Evolutionary conservation across 2,329 filamentous ascomycete species (phyloP), one percentile per base, ranked within the genome.

Genomic region (Fusarium bulbicola): DNA sequence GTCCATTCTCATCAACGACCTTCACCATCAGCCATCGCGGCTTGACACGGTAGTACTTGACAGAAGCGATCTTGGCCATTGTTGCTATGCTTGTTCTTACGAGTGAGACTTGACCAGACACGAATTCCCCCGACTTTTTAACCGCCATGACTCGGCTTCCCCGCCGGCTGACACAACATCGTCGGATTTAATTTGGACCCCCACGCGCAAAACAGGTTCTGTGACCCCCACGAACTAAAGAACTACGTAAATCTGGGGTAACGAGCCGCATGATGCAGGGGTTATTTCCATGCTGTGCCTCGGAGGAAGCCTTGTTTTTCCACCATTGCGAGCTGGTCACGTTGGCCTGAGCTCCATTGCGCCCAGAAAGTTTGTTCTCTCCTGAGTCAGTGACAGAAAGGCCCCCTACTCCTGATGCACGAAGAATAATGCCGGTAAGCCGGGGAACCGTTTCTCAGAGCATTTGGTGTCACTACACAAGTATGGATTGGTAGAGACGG

Each of bases 21-120:
- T 94, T 95, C 73, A 94, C 92, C 73, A 94, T 93, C 4, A 95
- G 85, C 92, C 92, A 95, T 45, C 92, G 86, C 20, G 92, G 92
- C 50, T 91, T 90, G 14, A 94, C 90, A 24, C 92, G 88, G 79
- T 94, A 94, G 78, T 94, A 93, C 75, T 93, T 92, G 47, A 94
- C 90, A 12, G 60, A 66, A 16, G 76, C 46, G 6, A 82, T 82
- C 46, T 80, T 81, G 2, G 73, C 79, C 81, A 82, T 82, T 2
- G 11, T 71, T 16, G 14, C 18, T 37, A 7, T 34, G 7, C 15
- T 16, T 34, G 7, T 15, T 34, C 1, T 34, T 34, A 8, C 6
- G 3, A 20, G 5, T 8, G 28, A 34, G 15, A 18, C 16, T 7
- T 26, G 16, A 28, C 16, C 13, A 37, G 15, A 37, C 21, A 42